Evolutionary conservation across 2,329 filamentous ascomycete species (phyloP), one percentile per base, ranked within the genome.

Genomic region (Scytalidium lignicola): DNA sequence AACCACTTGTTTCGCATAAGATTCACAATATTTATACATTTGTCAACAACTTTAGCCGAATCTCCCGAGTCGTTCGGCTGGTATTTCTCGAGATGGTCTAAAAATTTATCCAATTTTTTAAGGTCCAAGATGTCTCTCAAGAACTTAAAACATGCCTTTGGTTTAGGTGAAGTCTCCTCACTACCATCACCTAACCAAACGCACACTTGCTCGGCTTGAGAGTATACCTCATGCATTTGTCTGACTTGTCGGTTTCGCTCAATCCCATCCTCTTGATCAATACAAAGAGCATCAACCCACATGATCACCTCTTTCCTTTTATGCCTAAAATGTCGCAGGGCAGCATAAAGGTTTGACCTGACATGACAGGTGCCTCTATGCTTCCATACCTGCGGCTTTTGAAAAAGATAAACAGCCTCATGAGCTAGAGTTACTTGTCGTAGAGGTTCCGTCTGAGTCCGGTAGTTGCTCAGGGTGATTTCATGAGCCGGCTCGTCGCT

Each of bases 241-340:
- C 26, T 44, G 7, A 57, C 42, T 44, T 63, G 59, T 2, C 51
- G 51, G 2, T 56, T 61, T 43, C 50, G 57, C 47, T 62, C 61
- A 37, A 9, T 17, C 4, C 41, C 43, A 26, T 61, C 55, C 7
- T 43, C 54, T 9, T 57, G 54, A 43, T 62, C 58, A 22, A 61
- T 57, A 43, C 61, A 64, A 8, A 64, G 47, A 15, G 58, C 56
- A 37, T 58, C 56, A 21, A 64, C 51, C 59, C 59, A 64, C 26
- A 62, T 50, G 7, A 9, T 19, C 22, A 47, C 44, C 3, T 17
- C 8, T 8, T 43, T 12, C n/a, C 4, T 47, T 3, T 43, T 41
- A 21, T 53, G 51, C 10, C 53, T 50, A 8, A 55, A 37, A 21
- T 32, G 49, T 22, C 28, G 44, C 2, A 55, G 51, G 17, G 51